Evolutionary conservation across 495 filamentous ascomycete genomes (phyloP).

Genomic region (Penicillium maclennaniae): DNA sequence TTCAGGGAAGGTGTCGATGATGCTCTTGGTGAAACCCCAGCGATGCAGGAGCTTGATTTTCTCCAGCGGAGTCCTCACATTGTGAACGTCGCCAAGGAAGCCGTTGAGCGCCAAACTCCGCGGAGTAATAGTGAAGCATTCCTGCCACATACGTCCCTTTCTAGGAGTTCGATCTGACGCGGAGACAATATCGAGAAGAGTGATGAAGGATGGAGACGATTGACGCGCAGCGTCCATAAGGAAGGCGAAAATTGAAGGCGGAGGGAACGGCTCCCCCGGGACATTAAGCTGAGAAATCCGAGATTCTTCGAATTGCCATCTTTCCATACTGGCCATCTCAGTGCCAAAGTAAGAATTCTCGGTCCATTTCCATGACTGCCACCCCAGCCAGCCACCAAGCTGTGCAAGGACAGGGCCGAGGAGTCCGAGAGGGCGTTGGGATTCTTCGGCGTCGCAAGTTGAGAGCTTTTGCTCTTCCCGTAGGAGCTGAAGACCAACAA

Average conservation of each 20-base stretch:
- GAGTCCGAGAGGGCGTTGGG: conserved; percentile 47
- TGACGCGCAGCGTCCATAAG: conserved; percentile 46
- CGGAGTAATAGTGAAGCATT: conserved; percentile 53
- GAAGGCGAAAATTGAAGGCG: conserved; percentile 68
- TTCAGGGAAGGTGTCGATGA: conserved; percentile 76
- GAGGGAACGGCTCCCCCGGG: conserved; percentile 57
- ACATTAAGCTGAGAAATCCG: conserved; percentile 43
- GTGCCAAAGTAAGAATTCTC: conserved; percentile 61
- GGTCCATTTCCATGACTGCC: conserved; percentile 62
- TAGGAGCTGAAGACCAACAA: conserved; percentile 78
- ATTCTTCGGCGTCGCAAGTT: conserved; percentile 54
- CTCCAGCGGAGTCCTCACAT: conserved; percentile 28
- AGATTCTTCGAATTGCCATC: conserved; percentile 59
- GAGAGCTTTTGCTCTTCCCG: conserved; percentile 87
- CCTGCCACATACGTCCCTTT: conserved; percentile 38
- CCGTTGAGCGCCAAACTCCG: conserved; percentile 62
- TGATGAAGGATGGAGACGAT: conserved; percentile 49
- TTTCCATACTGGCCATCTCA: conserved; percentile 58
- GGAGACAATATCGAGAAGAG: conserved; percentile 54
- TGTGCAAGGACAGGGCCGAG: conserved; percentile 73
- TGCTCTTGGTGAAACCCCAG: conserved; percentile 41
- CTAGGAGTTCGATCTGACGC: conserved; percentile 34
- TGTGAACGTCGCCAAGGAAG: conserved; percentile 44
- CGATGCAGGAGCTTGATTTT: conserved; percentile 42
- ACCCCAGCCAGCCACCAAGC: conserved; percentile 79